Evolutionary conservation across 768 basidiomycete species (phyloP), one percentile per base, ranked within the genome.

Genomic region (Kwoniella newhampshirensis): DNA sequence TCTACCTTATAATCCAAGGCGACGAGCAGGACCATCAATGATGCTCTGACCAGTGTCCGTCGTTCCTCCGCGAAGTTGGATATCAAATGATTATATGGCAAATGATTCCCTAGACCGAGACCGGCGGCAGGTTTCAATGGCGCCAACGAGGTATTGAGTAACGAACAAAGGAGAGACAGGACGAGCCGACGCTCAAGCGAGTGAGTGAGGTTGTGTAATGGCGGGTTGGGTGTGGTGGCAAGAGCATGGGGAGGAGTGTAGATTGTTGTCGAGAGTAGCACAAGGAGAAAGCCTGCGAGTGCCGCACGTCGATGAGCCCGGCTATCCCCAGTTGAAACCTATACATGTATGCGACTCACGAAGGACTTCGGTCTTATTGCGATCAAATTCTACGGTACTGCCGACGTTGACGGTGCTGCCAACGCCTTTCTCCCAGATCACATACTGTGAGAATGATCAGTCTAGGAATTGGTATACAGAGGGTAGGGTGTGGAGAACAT

Each of bases 151-250:
- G 90, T 94, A 73, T 99, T 99, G 57, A 99, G 79, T 42, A 96
- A 79, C 3, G 93, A 97, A 77, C 94, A 99, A 7, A 99, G 78
- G 25, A 97, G 79, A 3, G 93, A 92, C 53, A 99, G 81, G n/a
- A 93, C 86, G 66, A 92, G 65, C 13, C 79, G 74, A 11, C 77
- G 69, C 83, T 53, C 91, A 82, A 57, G 86, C 81, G 51, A 85
- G 83, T 74, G 85, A 81, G 75, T 90, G 44, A 90, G 80, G 71
- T 90, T 83, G 7, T 88, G 81, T 17, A 89, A 84, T 69, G 89
- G 91, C 41, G 83, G 81, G 2, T 77, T 77, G 8, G 88, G 87
- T 0, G 88, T 87, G 51, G 83, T 85, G 17, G 83, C 83, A 20
- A 96, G 77, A 5, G 83, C 81, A 17, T 82, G 80, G 4, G 88